Evolutionary conservation across 2,329 filamentous ascomycete genomes (phyloP).

Genomic region (Fusarium concolor): DNA sequence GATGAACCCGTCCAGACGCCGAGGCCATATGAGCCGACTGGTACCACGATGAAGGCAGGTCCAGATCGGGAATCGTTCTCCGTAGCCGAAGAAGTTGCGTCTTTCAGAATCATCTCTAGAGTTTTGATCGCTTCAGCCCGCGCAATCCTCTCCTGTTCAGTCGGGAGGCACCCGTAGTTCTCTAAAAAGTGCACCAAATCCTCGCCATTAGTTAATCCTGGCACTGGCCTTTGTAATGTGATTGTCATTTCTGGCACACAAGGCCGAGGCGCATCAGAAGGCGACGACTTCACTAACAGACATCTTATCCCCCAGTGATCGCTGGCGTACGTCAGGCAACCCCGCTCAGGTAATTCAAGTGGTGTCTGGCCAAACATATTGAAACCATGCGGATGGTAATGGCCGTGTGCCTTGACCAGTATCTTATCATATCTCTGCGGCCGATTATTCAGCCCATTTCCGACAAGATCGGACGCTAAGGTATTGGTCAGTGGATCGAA

Average conservation of each 20-base stretch:
- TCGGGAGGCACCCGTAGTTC: conserved; percentile 59
- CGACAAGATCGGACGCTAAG: conserved; percentile 64
- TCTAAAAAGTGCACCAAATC: conserved; percentile 55
- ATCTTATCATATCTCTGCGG: conserved; percentile 76
- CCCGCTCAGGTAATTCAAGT: neutral
- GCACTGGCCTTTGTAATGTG: conserved; percentile 46
- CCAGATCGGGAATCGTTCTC: conserved; percentile 32
- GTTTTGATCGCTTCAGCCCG: conserved; percentile 60
- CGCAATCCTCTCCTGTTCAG: conserved; percentile 54
- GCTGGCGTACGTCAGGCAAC: conserved; percentile 54
- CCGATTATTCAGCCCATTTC: conserved; percentile 60
- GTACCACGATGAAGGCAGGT: conserved; percentile 61
- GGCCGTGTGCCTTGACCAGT: conserved; percentile 58
- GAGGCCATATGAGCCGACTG: conserved; percentile 75
- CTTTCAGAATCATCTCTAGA: conserved; percentile 57
- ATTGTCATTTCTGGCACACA: conserved; percentile 41
- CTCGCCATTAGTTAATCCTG: conserved; percentile 48
- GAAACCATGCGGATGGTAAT: conserved; percentile 57
- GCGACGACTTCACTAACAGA: conserved; percentile 47
- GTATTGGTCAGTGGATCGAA: conserved; percentile 70
- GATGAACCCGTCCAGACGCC: conserved; percentile 70
- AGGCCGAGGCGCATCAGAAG: conserved; percentile 1
- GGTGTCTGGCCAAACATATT: conserved; percentile 65
- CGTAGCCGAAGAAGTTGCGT: conserved; percentile 41
- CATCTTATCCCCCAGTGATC: conserved; percentile 70